These are phyloP conservation scores for sunflower (Helianthus annuus) DNA, from an alignment of 129 eudicot species.

Conservation along the genomic window HanXRQr2.0-SUNRISE NC_035434.2:135878581-135879080, in stretches of 20 bases:
- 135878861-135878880: neutral
- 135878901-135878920: constrained; percentile 88
- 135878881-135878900: neutral
- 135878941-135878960: constrained; percentile 65
- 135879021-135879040: constrained; percentile 51
- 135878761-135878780: neutral
- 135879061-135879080: constrained; percentile 82
- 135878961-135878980: constrained; percentile 82
- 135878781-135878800: too few relatives aligned
- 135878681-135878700: too few relatives aligned
- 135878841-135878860: too few relatives aligned
- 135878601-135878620: too few relatives aligned
- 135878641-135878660: too few relatives aligned
- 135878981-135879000: constrained; percentile 75
- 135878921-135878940: constrained; percentile 75
- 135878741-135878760: too few relatives aligned
- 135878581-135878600: neutral
- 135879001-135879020: constrained; percentile 57
- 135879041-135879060: constrained; percentile 47
- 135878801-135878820: neutral
- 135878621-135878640: too few relatives aligned
- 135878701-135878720: too few relatives aligned
- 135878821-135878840: too few relatives aligned
- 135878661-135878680: too few relatives aligned
- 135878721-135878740: too few relatives aligned